Conservation (phyloP, 768 basidiomycete species). For the Macrolepiota albuminosa region DNA sequence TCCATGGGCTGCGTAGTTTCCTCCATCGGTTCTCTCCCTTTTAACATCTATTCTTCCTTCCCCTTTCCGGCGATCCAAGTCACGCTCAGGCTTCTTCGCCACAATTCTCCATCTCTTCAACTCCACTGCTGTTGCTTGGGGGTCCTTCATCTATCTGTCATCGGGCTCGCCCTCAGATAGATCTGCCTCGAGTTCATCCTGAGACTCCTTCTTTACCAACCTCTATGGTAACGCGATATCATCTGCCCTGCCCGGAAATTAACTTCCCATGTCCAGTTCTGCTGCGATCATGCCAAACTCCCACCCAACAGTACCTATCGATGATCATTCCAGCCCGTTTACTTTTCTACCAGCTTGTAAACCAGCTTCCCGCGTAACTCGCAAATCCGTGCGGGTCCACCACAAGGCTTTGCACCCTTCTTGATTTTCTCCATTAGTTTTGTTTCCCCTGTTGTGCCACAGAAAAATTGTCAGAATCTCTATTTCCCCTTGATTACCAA, state of each 20-base stretch:
- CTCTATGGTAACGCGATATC: neutral
- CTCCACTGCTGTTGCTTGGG: neutral
- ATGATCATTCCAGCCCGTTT: constrained; percentile 4
- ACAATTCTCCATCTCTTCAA: neutral
- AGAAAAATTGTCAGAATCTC: neutral
- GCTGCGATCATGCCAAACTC: constrained; percentile 9
- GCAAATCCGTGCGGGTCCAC: neutral
- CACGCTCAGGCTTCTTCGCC: constrained; percentile 7
- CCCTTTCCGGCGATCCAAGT: constrained; percentile 8
- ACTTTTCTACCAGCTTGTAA: neutral
- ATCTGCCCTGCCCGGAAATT: constrained; percentile 27
- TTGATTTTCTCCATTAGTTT: constrained; percentile 9
- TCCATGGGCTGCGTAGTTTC: constrained; percentile 5
- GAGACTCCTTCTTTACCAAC: neutral
- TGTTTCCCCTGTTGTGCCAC: constrained; percentile 5
- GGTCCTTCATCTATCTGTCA: neutral
- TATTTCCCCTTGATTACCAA: constrained; percentile 5
- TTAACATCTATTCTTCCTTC: constrained; percentile 17
- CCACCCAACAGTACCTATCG: constrained; percentile 14
- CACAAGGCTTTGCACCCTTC: constrained; percentile 4
- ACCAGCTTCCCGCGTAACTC: neutral
- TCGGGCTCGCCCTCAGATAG: neutral
- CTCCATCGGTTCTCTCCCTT: constrained; percentile 13
- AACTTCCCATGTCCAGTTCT: constrained; percentile 25
- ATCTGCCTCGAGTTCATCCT: constrained; percentile 4